Conservation (phyloP, 2,329 filamentous ascomycete genomes). For the Aspergillus nomiae region DNA sequence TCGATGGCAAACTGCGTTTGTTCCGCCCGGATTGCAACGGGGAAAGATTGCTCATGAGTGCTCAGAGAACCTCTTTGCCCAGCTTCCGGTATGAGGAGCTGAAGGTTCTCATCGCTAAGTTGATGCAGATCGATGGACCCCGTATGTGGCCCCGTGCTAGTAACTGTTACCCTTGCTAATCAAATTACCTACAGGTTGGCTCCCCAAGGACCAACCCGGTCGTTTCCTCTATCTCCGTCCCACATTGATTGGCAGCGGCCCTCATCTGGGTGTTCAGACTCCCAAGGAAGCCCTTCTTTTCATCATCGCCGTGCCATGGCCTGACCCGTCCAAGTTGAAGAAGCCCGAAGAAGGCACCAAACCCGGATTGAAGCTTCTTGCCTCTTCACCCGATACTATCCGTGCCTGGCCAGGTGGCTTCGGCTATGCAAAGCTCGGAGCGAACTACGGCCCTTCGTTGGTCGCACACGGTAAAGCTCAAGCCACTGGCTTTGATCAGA, state of each 20-base stretch:
- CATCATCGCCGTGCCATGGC: slow-evolving; percentile 63
- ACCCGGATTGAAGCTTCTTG: slow-evolving; percentile 67
- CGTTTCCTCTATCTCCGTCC: slow-evolving; percentile 84
- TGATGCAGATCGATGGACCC: slow-evolving; percentile 66
- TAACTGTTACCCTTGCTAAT: neutral
- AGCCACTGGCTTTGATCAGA: slow-evolving; percentile 76
- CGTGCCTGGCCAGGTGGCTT: slow-evolving; percentile 93
- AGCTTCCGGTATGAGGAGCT: slow-evolving; percentile 71
- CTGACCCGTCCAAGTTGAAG: slow-evolving; percentile 33
- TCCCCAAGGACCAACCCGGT: slow-evolving; percentile 63
- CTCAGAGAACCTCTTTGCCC: slow-evolving; percentile 71
- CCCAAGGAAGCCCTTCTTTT: slow-evolving; percentile 87
- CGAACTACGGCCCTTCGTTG: slow-evolving; percentile 87
- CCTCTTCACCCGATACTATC: slow-evolving; percentile 77
- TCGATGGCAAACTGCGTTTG: slow-evolving; percentile 71
- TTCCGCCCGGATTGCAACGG: slow-evolving; percentile 78
- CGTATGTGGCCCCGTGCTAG: slow-evolving; percentile 46
- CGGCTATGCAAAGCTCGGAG: slow-evolving; percentile 87
- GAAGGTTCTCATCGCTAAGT: slow-evolving; percentile 70
- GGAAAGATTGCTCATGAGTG: slow-evolving; percentile 59
- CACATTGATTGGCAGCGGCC: slow-evolving; percentile 80
- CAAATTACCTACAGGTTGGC: slow-evolving; percentile 63
- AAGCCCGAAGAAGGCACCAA: slow-evolving; percentile 22
- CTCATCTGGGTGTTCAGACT: slow-evolving; percentile 76
- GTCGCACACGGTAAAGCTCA: slow-evolving; percentile 76